phyloP scores from a whole-genome alignment of 2,329 filamentous ascomycete genomes.

The Plenodomus lindquistii region DNA sequence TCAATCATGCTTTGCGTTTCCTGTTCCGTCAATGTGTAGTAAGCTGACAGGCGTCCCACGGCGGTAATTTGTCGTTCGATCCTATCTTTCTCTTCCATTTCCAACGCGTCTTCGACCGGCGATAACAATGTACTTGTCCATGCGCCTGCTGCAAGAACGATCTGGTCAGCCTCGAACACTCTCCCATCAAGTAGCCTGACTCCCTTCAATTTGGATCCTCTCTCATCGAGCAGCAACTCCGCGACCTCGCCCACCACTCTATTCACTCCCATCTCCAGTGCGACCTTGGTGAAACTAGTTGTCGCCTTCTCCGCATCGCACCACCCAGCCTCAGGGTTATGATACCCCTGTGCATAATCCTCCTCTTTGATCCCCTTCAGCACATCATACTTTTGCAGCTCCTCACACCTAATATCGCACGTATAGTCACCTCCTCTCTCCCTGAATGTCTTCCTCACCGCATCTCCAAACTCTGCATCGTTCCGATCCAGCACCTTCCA shows the following conservation, averaged over 20 bases:
- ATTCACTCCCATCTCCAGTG: constrained; percentile 50
- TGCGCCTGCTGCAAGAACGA: constrained; percentile 61
- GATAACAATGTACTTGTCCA: constrained; percentile 60
- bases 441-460: constrained; percentile 60
- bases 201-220: constrained; percentile 44
- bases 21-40: constrained; percentile 56
- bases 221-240: constrained; percentile 49
- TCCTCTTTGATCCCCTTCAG: constrained; percentile 34
- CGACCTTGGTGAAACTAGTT: constrained; percentile 49
- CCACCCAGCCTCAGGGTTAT: constrained; percentile 59
- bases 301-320: constrained; percentile 56
- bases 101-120: constrained; percentile 50
- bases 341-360: constrained; percentile 47
- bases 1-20: constrained; percentile 49
- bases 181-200: constrained; percentile 55
- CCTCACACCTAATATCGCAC: constrained; percentile 30
- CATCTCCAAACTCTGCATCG: constrained; percentile 52
- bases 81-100: constrained; percentile 51
- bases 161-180: constrained; percentile 55
- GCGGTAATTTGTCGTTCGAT: constrained; percentile 59
- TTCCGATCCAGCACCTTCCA: constrained; percentile 60
- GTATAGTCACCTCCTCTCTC: constrained; percentile 48
- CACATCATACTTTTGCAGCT: constrained; percentile 49
- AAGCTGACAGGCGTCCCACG: constrained; percentile 63
- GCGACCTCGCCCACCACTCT: constrained; percentile 51